Base-by-base conservation (phyloP, 352 stramenopile genomes). In the Pythium periplocum region DNA sequence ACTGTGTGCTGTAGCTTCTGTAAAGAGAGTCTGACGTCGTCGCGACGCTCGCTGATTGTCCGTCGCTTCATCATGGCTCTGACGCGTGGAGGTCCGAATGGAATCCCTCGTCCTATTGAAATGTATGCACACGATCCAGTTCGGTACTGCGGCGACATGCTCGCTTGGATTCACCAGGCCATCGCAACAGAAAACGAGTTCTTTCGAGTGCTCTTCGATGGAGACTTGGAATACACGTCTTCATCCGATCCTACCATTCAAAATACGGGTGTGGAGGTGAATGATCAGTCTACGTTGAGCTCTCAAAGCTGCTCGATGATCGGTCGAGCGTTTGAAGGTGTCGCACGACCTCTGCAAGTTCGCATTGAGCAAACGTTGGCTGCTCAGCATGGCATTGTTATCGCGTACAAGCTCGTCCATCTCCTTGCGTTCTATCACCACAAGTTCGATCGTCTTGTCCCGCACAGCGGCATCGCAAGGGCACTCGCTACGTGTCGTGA, bases 131-230 rank as follows among this genome's bases (percentile, higher is more conserved):
- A 96, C 50, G 86, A 96, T 37, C 79, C 86, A 0, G 69, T 93
- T n/a, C 73, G 80, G 4, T 96, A 96, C 66, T 85, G 87, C 26
- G 78, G 86, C 30, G 84, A 95, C 46, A 95, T 96, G 83, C 48
- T 96, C 10, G 87, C 87, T 8, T 96, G 86, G 86, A 61, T 93
- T 10, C 87, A 96, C 51, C 81, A 95, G 49, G 66, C 78, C 6
- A 82, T 96, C 44, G 86, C 83, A 0, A 77, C 80, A 1, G 87
- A 96, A 55, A 66, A 62, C 40, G 84, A 96, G 53, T 90, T 94
- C 58, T 78, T 95, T 45, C 73, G 75, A 31, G 73, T 85, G 46
- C 64, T 96, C 10, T 87, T 89, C 47, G 74, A 89, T 42, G 75
- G 73, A 4, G 80, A 88, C 47, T 36, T 82, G 3, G 66, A 69